Evolutionary conservation across 1,284 basidiomycete genomes (phyloP), one percentile per base, ranked within the genome.

Genomic region (Athelia psychrophila): DNA sequence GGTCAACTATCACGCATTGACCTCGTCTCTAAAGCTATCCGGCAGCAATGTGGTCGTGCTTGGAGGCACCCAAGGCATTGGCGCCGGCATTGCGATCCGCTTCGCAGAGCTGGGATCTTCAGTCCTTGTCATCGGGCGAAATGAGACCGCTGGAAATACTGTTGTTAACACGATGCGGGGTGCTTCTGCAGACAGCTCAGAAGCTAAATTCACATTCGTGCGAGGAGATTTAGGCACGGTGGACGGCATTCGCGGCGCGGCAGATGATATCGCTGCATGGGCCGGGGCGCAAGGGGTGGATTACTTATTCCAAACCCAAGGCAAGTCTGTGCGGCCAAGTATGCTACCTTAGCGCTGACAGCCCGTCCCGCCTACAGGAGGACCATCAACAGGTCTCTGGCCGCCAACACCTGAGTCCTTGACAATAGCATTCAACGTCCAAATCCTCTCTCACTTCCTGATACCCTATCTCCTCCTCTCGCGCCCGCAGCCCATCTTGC

Each of bases 201-300:
- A 5, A 6, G 38, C 20, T 42, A 42, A 22, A 16, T n/a, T 42
- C 38, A 22, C 5, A 6, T 42, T 8, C n/a, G 16, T 5, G 9
- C 38, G 38, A n/a, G 20, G 8, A n/a, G 38, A 42, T n/a, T n/a
- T 42, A 16, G 38, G 38, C n/a, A 42, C 8, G 6, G 38, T 42
- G n/a, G 38, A 6, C 9, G 38, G 20, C 9, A 42, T 42, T 16
- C 6, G n/a, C 6, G 38, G n/a, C 9, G 38, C 38, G 6, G 38
- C n/a, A 22, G n/a, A 42, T n/a, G 38, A 42, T n/a, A 42, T 42
- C n/a, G 38, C 38, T n/a, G n/a, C n/a, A n/a, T 42, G 38, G 38
- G 38, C 38, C 16, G n/a, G 38, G 38, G 5, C 16, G 6, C 8
- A 22, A 42, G 38, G 20, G 6, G 20, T 42, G 5, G n/a, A n/a